Evolutionary conservation across 768 basidiomycete genomes (phyloP).

Genomic region (Tulasnella sp.): DNA sequence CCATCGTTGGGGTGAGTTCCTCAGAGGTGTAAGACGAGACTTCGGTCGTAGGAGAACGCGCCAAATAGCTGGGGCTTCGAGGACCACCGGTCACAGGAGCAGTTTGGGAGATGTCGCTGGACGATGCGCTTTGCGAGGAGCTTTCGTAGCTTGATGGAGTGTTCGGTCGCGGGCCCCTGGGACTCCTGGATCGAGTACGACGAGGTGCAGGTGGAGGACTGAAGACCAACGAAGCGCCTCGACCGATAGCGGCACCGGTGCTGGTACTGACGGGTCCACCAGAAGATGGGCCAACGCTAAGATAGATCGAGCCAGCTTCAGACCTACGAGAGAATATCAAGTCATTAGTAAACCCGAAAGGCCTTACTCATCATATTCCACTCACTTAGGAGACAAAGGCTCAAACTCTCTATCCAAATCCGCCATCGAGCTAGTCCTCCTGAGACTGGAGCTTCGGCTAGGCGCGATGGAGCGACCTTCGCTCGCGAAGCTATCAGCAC

Average conservation of each 20-base stretch:
- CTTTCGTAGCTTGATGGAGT: background rate
- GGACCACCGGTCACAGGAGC: background rate
- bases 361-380: no score
- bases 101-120: conserved; percentile 9
- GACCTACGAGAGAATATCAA: background rate
- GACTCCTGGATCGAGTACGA: background rate
- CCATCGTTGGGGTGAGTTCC: background rate
- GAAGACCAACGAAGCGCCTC: conserved; percentile 15
- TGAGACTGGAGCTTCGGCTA: conserved; percentile 53
- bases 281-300: conserved; percentile 23
- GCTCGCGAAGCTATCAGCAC: background rate
- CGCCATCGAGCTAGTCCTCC: conserved; percentile 66
- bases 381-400: background rate
- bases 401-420: conserved; percentile 63
- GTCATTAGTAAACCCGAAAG: background rate
- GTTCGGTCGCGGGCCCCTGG: background rate
- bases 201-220: conserved; percentile 12
- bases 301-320: background rate
- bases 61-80: background rate
- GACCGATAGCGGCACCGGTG: conserved; percentile 23
- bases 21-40: conserved; percentile 11
- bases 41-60: background rate
- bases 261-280: conserved; percentile 13
- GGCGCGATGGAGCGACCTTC: conserved; percentile 59
- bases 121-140: background rate